Base-by-base conservation (phyloP, 2,329 filamentous ascomycete species). In the Pseudogymnoascus sp. region DNA sequence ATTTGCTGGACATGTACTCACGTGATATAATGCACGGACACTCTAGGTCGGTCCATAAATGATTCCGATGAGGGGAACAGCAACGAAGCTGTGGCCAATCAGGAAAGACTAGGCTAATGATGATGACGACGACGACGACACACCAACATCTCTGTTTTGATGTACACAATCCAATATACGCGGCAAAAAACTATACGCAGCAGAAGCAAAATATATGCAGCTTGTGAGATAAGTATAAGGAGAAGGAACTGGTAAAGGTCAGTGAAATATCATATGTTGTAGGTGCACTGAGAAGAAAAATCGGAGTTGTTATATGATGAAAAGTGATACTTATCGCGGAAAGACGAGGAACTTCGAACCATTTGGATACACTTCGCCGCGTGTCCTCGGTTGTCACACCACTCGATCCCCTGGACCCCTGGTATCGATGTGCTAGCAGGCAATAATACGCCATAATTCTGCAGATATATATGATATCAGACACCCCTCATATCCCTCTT, bases 391-490 rank as follows among this genome's bases (percentile, higher is more conserved):
- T 55, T 55, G 49, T 22, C n/a, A 55, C 25, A 19, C 28, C 49
- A 55, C 49, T 55, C 28, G 49, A 55, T 22, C n/a, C 49, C 49
- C 49, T 33, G 49, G 22, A 33, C 9, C 28, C 28, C 28, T 55
- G 16, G 49, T n/a, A 3, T 30, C 45, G 30, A 12, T 55, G 49
- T 55, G 49, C 28, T 35, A 55, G 28, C 28, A 33, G 49, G 16
- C 22, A 19, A 33, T 55, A 55, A 22, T 33, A 22, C 49, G 49
- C 28, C 49, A 55, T 55, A 55, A 19, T 14, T 7, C 4, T 16
- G n/a, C 28, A 55, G n/a, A 30, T 33, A 4, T 55, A 33, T 55
- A 55, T 55, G 49, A 55, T 55, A 55, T 55, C 49, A 55, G 9
- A 33, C 49, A 33, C 49, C n/a, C 30, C 62, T 63, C 58, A 42